Conservation (phyloP, 2,329 filamentous ascomycete species). For the Sporothrix variecibatus region DNA sequence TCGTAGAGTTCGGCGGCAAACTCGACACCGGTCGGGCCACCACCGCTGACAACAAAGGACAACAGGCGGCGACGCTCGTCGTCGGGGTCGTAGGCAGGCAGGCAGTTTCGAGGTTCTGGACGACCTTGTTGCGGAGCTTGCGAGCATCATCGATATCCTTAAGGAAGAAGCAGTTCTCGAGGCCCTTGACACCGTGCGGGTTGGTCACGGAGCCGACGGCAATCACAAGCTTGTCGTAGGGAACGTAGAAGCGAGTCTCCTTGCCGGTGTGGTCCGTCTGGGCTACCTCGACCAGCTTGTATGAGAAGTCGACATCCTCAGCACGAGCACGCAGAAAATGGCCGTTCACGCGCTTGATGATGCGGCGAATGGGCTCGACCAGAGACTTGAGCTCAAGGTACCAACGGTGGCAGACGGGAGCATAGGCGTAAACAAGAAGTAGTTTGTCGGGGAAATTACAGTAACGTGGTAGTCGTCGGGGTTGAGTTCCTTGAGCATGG, state of each 20-base stretch:
- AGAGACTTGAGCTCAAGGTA: conserved; percentile 88
- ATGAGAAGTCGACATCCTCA: conserved; percentile 86
- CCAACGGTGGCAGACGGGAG: conserved; percentile 95
- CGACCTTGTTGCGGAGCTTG: conserved; percentile 81
- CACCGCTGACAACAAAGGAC: conserved; percentile 94
- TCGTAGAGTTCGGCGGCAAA: conserved; percentile 97
- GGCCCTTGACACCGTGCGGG: conserved; percentile 89
- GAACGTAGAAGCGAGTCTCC: conserved; percentile 84
- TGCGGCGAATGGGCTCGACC: conserved; percentile 87
- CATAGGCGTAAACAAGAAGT: conserved; percentile 98
- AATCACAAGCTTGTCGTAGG: conserved; percentile 94
- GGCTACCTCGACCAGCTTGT: conserved; percentile 85
- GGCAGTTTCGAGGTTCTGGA: conserved; percentile 86
- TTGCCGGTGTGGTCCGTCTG: conserved; percentile 70
- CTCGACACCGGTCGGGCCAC: conserved; percentile 94
- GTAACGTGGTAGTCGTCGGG: conserved; percentile 95
- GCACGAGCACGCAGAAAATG: conserved; percentile 89
- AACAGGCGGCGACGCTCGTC: conserved; percentile 83
- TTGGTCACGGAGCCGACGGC: conserved; percentile 92
- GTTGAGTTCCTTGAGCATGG: conserved; percentile 84
- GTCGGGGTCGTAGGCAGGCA: conserved; percentile 91
- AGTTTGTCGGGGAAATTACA: conserved; percentile 90
- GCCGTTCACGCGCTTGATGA: conserved; percentile 74
- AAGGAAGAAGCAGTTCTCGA: conserved; percentile 91
- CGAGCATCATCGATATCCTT: conserved; percentile 95